These are phyloP conservation scores for Lactarius psammicola DNA, from an alignment of 768 basidiomycete genomes.

Conservation along the genomic window DNA sequence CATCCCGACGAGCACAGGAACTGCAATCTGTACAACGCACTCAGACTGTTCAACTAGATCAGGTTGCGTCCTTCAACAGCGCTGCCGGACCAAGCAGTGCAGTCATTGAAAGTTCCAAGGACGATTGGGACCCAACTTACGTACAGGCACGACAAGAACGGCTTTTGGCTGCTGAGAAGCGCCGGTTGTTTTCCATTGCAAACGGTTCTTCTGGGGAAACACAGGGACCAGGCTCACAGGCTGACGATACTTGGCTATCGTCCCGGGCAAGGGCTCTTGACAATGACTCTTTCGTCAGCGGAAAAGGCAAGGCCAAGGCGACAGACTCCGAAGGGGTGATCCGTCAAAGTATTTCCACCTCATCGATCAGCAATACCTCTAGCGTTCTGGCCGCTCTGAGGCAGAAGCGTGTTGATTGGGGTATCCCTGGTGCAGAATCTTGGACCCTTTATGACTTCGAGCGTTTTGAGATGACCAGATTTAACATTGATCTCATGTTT, in stretches of 20 bases:
- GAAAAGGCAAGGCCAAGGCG: slow-evolving; percentile 27
- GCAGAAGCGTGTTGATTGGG: slow-evolving; percentile 23
- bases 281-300: not conserved
- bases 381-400: slow-evolving; percentile 7
- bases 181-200: not conserved
- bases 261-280: not conserved
- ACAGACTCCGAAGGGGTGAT: slow-evolving; percentile 1
- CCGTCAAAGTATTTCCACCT: not conserved
- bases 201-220: slow-evolving; percentile 12
- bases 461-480: slow-evolving; percentile 25
- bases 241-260: not conserved
- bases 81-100: slow-evolving; percentile 10
- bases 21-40: not conserved
- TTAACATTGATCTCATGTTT: slow-evolving; percentile 25
- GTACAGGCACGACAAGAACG: slow-evolving; percentile 16
- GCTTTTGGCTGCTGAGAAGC: slow-evolving; percentile 20
- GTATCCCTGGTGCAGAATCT: slow-evolving; percentile 21
- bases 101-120: not conserved
- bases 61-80: slow-evolving; percentile 5
- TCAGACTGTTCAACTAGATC: slow-evolving; percentile 3
- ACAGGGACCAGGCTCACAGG: not conserved
- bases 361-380: not conserved
- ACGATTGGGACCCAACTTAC: slow-evolving; percentile 11
- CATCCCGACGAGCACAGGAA: slow-evolving; percentile 17
- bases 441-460: slow-evolving; percentile 26